Base-by-base conservation (phyloP, 2,329 filamentous ascomycete genomes). In the Paraconiothyrium brasiliense region DNA sequence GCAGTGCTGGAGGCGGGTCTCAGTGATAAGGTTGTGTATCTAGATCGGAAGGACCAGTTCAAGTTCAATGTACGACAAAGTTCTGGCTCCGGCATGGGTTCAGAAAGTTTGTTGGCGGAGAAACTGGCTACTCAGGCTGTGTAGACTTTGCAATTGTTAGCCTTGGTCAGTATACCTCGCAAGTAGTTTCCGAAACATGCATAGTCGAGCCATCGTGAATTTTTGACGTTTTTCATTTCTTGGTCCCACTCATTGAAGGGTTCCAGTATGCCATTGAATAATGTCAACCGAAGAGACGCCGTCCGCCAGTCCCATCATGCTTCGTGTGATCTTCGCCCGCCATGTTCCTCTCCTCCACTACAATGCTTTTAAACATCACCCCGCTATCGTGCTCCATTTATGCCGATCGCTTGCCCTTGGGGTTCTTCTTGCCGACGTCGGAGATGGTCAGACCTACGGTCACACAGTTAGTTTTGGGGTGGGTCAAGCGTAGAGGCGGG, bases 341-440 rank as follows among this genome's bases (percentile, higher is more conserved):
- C 24, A 48, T 50, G 30, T 24, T 58, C 61, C 51, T 55, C 46
- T 57, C 50, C 55, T 43, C 58, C 57, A 59, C 39, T 61, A 56
- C 22, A 50, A 52, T n/a, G 62, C 54, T 57, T 58, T 46, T 43
- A 54, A 55, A 48, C 43, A 63, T 55, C 59, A 59, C 43, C 48
- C 57, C 57, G 58, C 56, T 48, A 22, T 27, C 34, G 41, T 54
- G 41, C 35, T 54, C 63, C 43, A 58, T 67, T 73, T 76, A 78
- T 69, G 68, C 69, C 41, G 71, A 66, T 67, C 78, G 81, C 81
- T 84, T 84, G 79, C 83, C 83, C 80, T 83, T 84, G 69, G 79
- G 80, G 78, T 93, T 88, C 83, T 88, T 87, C 82, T 87, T 87
- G 70, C 85, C 85, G 67, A 85, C 84, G 70, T 88, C 86, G 77